Evolutionary conservation across 768 basidiomycete species (phyloP).

Genomic region (Termitomyces sp.): DNA sequence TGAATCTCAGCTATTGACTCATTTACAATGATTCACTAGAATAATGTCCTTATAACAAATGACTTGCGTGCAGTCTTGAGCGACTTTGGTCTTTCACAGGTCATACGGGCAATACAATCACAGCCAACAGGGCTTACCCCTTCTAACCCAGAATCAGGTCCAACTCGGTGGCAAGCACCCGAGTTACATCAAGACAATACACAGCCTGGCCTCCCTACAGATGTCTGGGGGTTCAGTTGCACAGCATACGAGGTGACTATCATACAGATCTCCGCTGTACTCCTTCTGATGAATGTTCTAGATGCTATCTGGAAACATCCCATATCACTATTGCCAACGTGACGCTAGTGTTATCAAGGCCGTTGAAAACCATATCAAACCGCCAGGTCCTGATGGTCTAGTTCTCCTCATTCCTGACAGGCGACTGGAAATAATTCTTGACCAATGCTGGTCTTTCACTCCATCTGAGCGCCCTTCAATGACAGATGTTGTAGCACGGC

Average conservation of each 20-base stretch:
- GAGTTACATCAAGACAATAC: constrained; percentile 30
- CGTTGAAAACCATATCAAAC: constrained; percentile 8
- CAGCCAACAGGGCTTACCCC: constrained; percentile 26
- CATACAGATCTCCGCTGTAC: not conserved
- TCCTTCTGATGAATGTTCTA: not conserved
- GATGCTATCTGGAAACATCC: constrained; percentile 11
- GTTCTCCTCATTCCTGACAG: not conserved
- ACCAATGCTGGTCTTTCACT: constrained; percentile 12
- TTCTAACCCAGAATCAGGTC: constrained; percentile 25
- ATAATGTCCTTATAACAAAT: constrained; percentile 42
- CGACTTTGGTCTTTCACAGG: constrained; percentile 42
- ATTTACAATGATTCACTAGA: constrained; percentile 20
- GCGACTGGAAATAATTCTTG: not conserved
- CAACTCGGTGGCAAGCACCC: constrained; percentile 31
- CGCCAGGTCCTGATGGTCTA: constrained; percentile 5
- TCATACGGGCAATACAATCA: constrained; percentile 25
- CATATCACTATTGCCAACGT: constrained; percentile 10
- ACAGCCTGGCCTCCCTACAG: constrained; percentile 20
- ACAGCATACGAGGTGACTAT: constrained; percentile 29
- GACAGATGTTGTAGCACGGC: not conserved
- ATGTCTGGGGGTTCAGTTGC: constrained; percentile 34
- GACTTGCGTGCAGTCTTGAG: constrained; percentile 37
- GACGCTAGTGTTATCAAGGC: constrained; percentile 12
- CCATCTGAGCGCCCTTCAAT: constrained; percentile 5
- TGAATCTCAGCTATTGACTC: too few relatives aligned